phyloP scores from a whole-genome alignment of 2,329 filamentous ascomycete genomes.

The Xylaria sp. region DNA sequence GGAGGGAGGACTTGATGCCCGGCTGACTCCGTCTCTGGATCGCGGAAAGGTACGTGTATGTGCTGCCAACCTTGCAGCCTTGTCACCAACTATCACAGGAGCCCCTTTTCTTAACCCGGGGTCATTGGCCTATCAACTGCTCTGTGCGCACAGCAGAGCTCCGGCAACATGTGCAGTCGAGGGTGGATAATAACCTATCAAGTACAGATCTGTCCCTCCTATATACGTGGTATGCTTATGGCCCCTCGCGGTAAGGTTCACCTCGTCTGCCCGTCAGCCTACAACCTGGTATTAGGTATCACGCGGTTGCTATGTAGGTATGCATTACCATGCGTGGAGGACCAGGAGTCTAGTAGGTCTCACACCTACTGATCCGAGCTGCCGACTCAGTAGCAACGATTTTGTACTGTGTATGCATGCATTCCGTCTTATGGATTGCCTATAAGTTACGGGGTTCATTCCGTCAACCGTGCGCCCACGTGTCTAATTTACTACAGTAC shows the following conservation, averaged over 20 bases:
- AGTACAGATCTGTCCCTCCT: no score
- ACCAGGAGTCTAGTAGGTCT: no score
- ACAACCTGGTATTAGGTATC: no score
- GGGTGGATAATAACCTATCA: not conserved
- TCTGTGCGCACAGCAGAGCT: not conserved
- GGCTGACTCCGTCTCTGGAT: no score
- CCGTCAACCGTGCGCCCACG: constrained; percentile 21
- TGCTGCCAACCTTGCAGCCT: not conserved
- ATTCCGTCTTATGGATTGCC: not conserved
- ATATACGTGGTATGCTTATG: no score
- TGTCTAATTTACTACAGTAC: constrained; percentile 22
- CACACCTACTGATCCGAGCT: not conserved
- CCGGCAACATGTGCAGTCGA: not conserved
- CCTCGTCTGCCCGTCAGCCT: not conserved
- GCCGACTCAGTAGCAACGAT: no score
- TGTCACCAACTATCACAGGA: not conserved
- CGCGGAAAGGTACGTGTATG: no score
- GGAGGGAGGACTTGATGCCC: no score
- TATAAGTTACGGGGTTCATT: constrained; percentile 8
- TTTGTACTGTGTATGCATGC: no score
- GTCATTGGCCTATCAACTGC: constrained; percentile 1
- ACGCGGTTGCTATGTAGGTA: no score
- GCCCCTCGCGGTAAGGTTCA: not conserved
- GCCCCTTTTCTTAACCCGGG: not conserved
- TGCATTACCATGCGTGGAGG: no score